Evolutionary conservation across 306 rosid genomes (phyloP), one percentile per base, ranked within the genome.

Genomic region (Arachis hypogaea): DNA sequence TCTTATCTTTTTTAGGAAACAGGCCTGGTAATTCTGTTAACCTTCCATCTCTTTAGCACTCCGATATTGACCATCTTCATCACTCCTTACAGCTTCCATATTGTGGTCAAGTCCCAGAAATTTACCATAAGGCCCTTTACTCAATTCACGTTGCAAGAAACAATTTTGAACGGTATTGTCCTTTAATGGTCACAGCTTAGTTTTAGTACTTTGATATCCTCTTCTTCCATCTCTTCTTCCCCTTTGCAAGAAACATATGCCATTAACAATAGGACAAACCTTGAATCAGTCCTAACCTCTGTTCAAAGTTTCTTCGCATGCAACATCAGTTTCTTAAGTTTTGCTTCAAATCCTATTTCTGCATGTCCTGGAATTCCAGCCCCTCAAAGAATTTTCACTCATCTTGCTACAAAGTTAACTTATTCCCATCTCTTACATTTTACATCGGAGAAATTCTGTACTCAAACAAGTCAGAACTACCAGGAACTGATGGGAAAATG

Each of bases 161-260:
- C 80, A 80, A 2, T 14, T 0, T 58, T 69, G 68, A 9, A 74
- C 22, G 62, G 51, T n/a, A 2, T 29, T 3, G 10, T 80, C 78
- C 0, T 45, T 57, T 80, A 72, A 41, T 55, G 33, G 3, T 62
- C 40, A 41, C 73, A 80, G 60, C 87, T 80, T 5, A 54, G 45
- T 59, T 51, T 64, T 52, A 84, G 47, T 9, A 68, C 38, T 10
- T 60, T 3, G 29, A 77, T 73, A 16, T 81, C 70, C 22, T 49
- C 67, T 18, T 10, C 44, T 50, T 61, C 68, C 77, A 84, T 73
- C 41, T 73, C 85, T 49, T 11, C 14, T 4, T 36, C 16, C 56
- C 38, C 22, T 74, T 2, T 33, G 38, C 38, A 33, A 33, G 38
- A 33, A 33, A 33, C 38, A 2, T 33, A 33, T 33, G 4, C 38